A percentile compares a stretch with the other conserved stretches of the same genome.
Conservation (phyloP, 176 grass and related monocot species). For the bread wheat (Triticum aestivum) region IWGSC_CS_RefSeq_v2.1 NC_057804.1:585603763-585604262, state of each 20-base stretch:
- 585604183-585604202: neutral
- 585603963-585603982: no score
- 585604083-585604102: neutral
- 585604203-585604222: neutral
- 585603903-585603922: no score
- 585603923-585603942: no score
- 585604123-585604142: neutral
- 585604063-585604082: no score
- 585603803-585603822: conserved; percentile 33
- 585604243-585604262: neutral
- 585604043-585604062: no score
- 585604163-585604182: neutral
- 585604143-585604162: neutral
- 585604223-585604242: neutral
- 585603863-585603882: neutral
- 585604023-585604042: no score
- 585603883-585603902: neutral
- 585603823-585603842: conserved; percentile 7
- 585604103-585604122: no score
- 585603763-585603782: conserved; percentile 13
- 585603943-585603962: no score
- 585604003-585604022: no score
- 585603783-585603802: neutral
- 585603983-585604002: no score
- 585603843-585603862: conserved; percentile 33